Evolutionary conservation across 768 basidiomycete genomes (phyloP).

Genomic region (Boletus tomentosulus): DNA sequence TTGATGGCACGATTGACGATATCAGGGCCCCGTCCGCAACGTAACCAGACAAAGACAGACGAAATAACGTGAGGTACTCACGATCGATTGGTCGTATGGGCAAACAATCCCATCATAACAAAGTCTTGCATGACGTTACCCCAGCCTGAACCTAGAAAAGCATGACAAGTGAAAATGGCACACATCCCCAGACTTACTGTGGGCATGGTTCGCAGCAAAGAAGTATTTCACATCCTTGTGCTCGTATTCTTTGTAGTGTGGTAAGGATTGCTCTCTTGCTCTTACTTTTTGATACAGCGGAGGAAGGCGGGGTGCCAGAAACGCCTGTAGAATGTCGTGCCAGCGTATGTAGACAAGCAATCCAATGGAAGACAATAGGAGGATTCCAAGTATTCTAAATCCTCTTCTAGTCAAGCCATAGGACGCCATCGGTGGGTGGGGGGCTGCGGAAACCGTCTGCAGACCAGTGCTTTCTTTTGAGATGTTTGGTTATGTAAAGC

Average conservation of each 20-base stretch:
- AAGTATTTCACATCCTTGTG: slow-evolving; percentile 38
- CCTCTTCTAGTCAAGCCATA: slow-evolving; percentile 24
- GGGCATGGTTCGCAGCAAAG: slow-evolving; percentile 44
- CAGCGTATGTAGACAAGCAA: slow-evolving; percentile 12
- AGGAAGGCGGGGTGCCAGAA: slow-evolving; percentile 21
- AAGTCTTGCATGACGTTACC: slow-evolving; percentile 41
- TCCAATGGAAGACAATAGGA: slow-evolving; percentile 7
- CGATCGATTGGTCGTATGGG: slow-evolving; percentile 34
- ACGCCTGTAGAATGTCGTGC: background rate
- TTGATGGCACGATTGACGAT: slow-evolving; percentile 7
- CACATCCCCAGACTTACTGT: slow-evolving; percentile 26
- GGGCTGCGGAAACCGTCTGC: background rate
- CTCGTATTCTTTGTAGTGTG: slow-evolving; percentile 40
- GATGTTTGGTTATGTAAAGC: background rate
- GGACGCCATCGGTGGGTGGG: slow-evolving; percentile 16
- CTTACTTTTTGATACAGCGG: slow-evolving; percentile 41
- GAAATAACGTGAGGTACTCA: slow-evolving; percentile 12
- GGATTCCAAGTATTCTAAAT: slow-evolving; percentile 9
- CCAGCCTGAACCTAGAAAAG: slow-evolving; percentile 34
- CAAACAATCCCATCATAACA: slow-evolving; percentile 34
- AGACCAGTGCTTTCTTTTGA: slow-evolving; percentile 6
- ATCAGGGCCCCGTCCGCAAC: slow-evolving; percentile 1
- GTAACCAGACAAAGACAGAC: background rate
- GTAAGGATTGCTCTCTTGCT: slow-evolving; percentile 35
- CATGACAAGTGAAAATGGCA: background rate